Evolutionary conservation across 75 land plant genomes (phyloP).

Genomic region (Cunninghamia lanceolata): DNA sequence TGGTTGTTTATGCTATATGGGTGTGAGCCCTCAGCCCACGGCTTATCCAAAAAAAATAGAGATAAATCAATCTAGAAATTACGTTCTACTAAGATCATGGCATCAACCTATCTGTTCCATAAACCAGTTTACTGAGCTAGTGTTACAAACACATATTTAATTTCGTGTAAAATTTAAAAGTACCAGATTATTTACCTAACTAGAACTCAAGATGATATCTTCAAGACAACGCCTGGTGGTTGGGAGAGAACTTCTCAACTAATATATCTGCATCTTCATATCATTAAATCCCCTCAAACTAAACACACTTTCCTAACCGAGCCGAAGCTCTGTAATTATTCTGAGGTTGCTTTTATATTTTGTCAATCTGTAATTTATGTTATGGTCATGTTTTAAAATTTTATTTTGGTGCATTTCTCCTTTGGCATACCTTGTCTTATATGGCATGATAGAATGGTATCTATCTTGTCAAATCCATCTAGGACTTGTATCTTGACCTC

Average conservation of each 20-base stretch:
- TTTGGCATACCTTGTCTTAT: background rate
- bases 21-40: too few relatives aligned
- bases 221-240: background rate
- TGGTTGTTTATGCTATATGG: too few relatives aligned
- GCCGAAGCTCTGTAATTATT: background rate
- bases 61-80: too few relatives aligned
- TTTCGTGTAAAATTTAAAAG: too few relatives aligned
- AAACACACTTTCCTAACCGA: background rate
- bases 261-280: background rate
- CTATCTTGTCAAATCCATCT: background rate
- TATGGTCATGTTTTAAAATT: too few relatives aligned
- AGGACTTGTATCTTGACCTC: background rate
- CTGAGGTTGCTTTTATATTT: background rate
- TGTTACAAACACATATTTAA: too few relatives aligned
- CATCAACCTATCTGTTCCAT: too few relatives aligned
- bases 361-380: background rate
- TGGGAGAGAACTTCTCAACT: background rate
- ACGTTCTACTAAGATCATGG: too few relatives aligned
- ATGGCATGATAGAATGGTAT: background rate
- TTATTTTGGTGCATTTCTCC: too few relatives aligned
- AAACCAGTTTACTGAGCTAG: too few relatives aligned
- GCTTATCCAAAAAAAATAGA: too few relatives aligned
- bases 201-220: background rate
- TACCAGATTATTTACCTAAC: background rate
- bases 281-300: background rate